Evolutionary conservation across 148 eudicot species (phyloP).

Genomic region (Silene uniflora): DNA sequence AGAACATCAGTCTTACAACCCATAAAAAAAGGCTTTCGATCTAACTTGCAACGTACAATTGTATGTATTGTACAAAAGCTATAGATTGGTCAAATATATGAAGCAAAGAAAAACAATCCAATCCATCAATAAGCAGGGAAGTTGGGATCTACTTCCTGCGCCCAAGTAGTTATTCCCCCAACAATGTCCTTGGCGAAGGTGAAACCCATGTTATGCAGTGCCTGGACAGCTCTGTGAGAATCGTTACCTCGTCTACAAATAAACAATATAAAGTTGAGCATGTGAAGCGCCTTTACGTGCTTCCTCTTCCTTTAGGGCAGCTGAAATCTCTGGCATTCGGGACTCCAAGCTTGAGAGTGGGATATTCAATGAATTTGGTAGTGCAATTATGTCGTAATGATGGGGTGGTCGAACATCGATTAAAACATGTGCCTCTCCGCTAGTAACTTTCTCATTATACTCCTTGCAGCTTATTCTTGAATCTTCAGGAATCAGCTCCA

Average conservation of each 20-base stretch:
- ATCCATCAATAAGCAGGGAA: slow-evolving; percentile 68
- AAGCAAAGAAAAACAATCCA: not conserved
- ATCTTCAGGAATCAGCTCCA: slow-evolving; percentile 54
- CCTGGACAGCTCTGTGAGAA: slow-evolving; percentile 86
- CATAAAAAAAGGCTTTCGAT: not conserved
- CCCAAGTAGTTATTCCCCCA: slow-evolving; percentile 87
- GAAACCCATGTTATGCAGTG: slow-evolving; percentile 64
- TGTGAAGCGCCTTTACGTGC: slow-evolving; percentile 30
- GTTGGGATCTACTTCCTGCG: slow-evolving; percentile 67
- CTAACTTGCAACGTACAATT: not conserved
- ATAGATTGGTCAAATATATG: not conserved
- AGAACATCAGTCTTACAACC: not conserved
- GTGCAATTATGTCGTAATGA: slow-evolving; percentile 78
- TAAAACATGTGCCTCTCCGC: slow-evolving; percentile 60
- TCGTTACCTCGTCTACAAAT: slow-evolving; percentile 96
- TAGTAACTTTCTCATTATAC: slow-evolving; percentile 45
- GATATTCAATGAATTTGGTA: slow-evolving; percentile 77
- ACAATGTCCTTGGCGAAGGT: slow-evolving; percentile 76
- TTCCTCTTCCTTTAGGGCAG: slow-evolving; percentile 50
- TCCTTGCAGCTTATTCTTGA: slow-evolving; percentile 86
- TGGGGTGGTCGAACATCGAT: slow-evolving; percentile 88
- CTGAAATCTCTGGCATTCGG: slow-evolving; percentile 54
- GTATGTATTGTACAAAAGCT: not conserved
- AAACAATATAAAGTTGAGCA: slow-evolving; percentile 62
- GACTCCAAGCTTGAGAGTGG: slow-evolving; percentile 65